These are phyloP conservation scores for Penicillium malachiteum DNA, from an alignment of 495 filamentous ascomycete genomes.

Conservation along the genomic window DNA sequence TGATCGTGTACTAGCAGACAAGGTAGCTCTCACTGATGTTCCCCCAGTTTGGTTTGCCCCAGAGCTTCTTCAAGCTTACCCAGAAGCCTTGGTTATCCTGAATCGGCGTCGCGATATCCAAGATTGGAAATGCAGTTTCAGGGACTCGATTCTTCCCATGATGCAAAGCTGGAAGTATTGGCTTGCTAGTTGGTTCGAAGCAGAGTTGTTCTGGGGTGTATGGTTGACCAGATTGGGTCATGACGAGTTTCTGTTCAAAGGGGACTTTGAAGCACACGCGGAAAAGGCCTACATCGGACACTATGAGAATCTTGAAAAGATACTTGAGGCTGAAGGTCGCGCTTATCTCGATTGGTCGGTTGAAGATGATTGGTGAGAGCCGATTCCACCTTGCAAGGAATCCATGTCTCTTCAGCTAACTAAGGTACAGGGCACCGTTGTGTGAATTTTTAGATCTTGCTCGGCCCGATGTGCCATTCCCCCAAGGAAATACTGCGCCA, in stretches of 20 bases:
- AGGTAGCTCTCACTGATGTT: neutral
- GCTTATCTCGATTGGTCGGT: neutral
- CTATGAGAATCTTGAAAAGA: neutral
- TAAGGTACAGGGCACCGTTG: neutral
- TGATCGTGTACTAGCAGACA: neutral
- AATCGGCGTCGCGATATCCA: neutral
- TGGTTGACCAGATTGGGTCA: neutral
- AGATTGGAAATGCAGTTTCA: neutral
- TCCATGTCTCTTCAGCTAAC: neutral
- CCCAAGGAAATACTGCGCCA: neutral
- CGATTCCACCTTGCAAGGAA: too few relatives aligned
- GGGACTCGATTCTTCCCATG: too few relatives aligned
- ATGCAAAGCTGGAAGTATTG: slow-evolving; percentile 1
- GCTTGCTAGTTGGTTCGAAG: neutral
- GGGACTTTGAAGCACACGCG: neutral
- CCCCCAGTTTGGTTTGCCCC: neutral
- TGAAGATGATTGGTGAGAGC: neutral
- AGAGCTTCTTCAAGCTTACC: neutral
- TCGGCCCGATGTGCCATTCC: neutral
- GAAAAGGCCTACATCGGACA: neutral
- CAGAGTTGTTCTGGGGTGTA: neutral
- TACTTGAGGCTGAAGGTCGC: neutral
- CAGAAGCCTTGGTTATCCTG: neutral
- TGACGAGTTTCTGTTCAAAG: neutral
- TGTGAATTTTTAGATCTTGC: neutral